Evolutionary conservation across 331 rosid species (phyloP).

Genomic region (Quercus tomentella): DNA sequence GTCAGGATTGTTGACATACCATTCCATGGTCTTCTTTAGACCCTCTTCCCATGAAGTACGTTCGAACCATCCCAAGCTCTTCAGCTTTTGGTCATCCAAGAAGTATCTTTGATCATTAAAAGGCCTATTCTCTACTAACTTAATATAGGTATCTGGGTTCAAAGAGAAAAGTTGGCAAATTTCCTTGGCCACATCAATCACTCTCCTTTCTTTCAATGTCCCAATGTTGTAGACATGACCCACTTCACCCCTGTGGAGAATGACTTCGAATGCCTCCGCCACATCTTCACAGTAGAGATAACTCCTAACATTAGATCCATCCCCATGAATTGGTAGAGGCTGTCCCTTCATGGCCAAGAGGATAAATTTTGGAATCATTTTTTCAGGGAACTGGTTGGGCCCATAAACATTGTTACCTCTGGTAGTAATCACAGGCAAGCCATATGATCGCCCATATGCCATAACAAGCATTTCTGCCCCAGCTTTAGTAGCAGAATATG

Average conservation of each 20-base stretch:
- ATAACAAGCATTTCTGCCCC: conserved; percentile 81
- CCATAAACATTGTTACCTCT: conserved; percentile 78
- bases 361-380: conserved; percentile 64
- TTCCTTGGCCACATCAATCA: conserved; percentile 59
- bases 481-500: conserved; percentile 75
- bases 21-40: conserved; percentile 55
- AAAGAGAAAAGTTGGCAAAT: conserved; percentile 45
- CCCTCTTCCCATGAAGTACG: conserved; percentile 68
- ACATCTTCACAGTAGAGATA: conserved; percentile 71
- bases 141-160: conserved; percentile 38
- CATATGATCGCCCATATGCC: conserved; percentile 72
- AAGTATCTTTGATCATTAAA: conserved; percentile 72
- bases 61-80: conserved; percentile 61
- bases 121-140: conserved; percentile 64
- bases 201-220: conserved; percentile 69
- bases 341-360: conserved; percentile 68
- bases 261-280: conserved; percentile 74
- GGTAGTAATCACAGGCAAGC: conserved; percentile 63
- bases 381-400: conserved; percentile 73
- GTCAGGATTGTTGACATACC: conserved; percentile 57
- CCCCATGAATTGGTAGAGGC: conserved; percentile 68
- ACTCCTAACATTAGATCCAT: conserved; percentile 77
- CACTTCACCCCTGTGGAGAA: conserved; percentile 69
- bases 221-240: conserved; percentile 75
- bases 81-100: conserved; percentile 60